Conservation (phyloP, 2,329 filamentous ascomycete genomes). For the Fusarium sp. region DNA sequence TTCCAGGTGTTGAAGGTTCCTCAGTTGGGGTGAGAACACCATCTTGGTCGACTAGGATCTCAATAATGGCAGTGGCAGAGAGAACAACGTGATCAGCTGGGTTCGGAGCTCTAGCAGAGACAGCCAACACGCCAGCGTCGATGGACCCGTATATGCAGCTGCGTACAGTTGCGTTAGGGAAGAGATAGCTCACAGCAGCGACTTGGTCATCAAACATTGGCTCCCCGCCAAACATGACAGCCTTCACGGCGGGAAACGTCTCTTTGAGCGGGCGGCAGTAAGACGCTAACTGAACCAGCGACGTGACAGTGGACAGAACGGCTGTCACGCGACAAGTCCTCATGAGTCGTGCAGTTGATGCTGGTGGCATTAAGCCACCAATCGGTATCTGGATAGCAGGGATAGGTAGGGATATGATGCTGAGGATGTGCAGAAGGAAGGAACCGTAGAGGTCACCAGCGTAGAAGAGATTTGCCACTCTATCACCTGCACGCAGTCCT, state of each 20-base stretch:
- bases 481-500: neutral
- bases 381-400: neutral
- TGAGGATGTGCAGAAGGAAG: neutral
- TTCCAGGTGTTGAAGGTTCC: neutral
- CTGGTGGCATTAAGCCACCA: neutral
- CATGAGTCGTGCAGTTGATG: neutral
- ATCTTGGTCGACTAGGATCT: neutral
- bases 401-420: neutral
- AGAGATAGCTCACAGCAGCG: neutral
- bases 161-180: conserved; percentile 2
- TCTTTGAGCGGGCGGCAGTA: neutral
- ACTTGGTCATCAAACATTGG: conserved; percentile 5
- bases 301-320: conserved; percentile 1
- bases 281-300: neutral
- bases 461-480: neutral
- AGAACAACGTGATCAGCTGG: neutral
- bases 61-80: neutral
- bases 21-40: neutral
- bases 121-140: conserved; percentile 3
- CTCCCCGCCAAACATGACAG: conserved; percentile 8
- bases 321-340: neutral
- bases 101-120: neutral
- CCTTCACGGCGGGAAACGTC: neutral
- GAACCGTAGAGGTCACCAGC: neutral
- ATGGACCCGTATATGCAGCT: conserved; percentile 5